These are phyloP conservation scores for Pleurostoma richardsiae DNA, from an alignment of 2,329 filamentous ascomycete species.

Conservation along the genomic window DNA sequence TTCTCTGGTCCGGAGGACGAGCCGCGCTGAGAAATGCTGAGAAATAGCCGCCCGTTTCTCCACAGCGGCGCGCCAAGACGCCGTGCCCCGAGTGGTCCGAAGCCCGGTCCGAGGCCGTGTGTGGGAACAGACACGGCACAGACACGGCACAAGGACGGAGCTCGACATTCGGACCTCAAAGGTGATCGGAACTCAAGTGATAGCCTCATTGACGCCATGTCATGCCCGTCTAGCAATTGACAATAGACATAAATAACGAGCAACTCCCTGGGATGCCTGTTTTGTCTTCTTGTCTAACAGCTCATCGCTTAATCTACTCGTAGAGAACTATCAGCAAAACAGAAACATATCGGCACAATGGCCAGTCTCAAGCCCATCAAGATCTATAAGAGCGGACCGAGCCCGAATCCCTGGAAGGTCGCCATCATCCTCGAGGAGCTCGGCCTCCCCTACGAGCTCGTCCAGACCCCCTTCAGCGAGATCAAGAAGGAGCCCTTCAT, in stretches of 20 bases:
- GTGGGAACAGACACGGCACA: background rate
- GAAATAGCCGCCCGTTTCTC: background rate
- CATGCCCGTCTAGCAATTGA: too few species aligned
- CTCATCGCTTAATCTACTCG: too few species aligned
- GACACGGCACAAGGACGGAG: too few species aligned
- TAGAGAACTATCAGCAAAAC: too few species aligned
- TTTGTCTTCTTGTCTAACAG: too few species aligned
- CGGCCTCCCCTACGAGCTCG: conserved; percentile 3
- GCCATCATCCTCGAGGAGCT: conserved; percentile 2
- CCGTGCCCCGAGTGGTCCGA: background rate
- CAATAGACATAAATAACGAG: too few species aligned
- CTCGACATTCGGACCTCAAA: too few species aligned
- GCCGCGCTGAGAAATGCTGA: background rate
- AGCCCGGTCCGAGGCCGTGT: background rate
- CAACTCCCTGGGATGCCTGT: too few species aligned
- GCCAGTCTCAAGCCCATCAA: background rate
- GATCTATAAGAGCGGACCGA: background rate
- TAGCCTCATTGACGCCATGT: too few species aligned
- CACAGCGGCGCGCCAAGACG: background rate
- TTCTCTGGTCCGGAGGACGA: background rate
- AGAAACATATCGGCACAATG: too few species aligned
- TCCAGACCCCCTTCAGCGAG: conserved; percentile 1
- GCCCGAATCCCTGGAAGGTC: conserved; percentile 2
- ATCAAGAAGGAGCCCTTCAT: conserved; percentile 5
- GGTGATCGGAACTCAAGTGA: too few species aligned